Evolutionary conservation across 2,329 filamentous ascomycete species (phyloP), one percentile per base, ranked within the genome.

Genomic region (Botrytis tulipae): DNA sequence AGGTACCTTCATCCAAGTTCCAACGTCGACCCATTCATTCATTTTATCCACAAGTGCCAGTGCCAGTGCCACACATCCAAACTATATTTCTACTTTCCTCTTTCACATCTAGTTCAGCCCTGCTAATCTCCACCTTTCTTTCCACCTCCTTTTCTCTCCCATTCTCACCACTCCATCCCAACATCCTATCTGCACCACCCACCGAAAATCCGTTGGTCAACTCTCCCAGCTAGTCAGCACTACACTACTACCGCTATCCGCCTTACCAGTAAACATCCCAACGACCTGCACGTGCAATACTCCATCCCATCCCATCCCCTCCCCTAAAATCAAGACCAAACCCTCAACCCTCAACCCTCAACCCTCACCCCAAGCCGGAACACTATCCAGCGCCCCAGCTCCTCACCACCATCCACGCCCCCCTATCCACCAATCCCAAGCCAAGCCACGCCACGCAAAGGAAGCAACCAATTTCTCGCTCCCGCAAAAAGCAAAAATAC

Each of bases 51-150:
- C n/a, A 7, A 35, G 3, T 20, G n/a, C 44, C 20, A 65, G 37
- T 37, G 35, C 35, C 35, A 40, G 22, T 20, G 42, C 44, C 20
- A 66, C 42, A 66, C 1, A 7, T n/a, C 22, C 7, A 37, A 66
- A 37, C 44, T 4, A 37, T n/a, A 8, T 22, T 29, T 22, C 25
- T 18, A 10, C 18, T 22, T 63, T 61, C 35, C 59, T n/a, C 32
- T 44, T 40, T 35, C 35, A 29, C 25, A 68, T 29, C 65, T 54
- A 68, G 65, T 51, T 68, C 65, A 57, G 65, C 65, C 65, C 35
- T 68, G 46, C 35, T 37, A 40, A 67, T 67, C 65, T 40, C 25
- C 46, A 18, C 46, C 25, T 25, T 22, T 40, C 22, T 22, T 12
- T 14, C 25, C 16, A 3, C 25, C 29, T 16, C 46, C 48, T 20